Percentiles rank a stretch among this genome's conserved stretches.
phyloP scores from a whole-genome alignment of 768 basidiomycete genomes.

The Russula griseocarnosa region DNA sequence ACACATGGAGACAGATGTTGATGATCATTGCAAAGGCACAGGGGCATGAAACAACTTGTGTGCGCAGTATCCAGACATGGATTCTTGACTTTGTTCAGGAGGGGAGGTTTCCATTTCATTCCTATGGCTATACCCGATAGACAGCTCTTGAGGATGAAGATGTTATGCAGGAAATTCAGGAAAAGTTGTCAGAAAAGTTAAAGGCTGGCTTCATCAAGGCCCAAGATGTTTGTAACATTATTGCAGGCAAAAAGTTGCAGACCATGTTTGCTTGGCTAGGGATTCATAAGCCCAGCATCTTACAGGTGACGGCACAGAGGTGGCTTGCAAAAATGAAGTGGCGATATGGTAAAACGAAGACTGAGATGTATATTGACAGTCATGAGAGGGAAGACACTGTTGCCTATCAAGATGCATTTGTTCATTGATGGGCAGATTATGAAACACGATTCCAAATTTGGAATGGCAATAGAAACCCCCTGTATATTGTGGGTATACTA shows the following conservation, averaged over 20 bases:
- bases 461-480: background rate
- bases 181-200: background rate
- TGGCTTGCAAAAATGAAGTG: background rate
- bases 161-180: background rate
- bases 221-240: background rate
- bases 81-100: background rate
- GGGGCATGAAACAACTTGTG: background rate
- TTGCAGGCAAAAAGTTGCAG: background rate
- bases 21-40: background rate
- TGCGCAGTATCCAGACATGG: background rate
- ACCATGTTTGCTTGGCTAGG: background rate
- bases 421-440: background rate
- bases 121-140: rapidly evolving
- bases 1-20: background rate
- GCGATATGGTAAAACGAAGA: background rate
- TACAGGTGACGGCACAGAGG: background rate
- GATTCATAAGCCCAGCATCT: background rate
- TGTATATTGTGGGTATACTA: background rate
- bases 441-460: background rate
- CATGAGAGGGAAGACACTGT: too few species aligned
- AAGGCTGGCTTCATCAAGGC: background rate
- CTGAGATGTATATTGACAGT: background rate
- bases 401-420: too few species aligned
- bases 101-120: background rate
- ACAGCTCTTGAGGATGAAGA: background rate